Base-by-base conservation (phyloP, 2,329 filamentous ascomycete species). In the Periconia macrospinosa region DNA sequence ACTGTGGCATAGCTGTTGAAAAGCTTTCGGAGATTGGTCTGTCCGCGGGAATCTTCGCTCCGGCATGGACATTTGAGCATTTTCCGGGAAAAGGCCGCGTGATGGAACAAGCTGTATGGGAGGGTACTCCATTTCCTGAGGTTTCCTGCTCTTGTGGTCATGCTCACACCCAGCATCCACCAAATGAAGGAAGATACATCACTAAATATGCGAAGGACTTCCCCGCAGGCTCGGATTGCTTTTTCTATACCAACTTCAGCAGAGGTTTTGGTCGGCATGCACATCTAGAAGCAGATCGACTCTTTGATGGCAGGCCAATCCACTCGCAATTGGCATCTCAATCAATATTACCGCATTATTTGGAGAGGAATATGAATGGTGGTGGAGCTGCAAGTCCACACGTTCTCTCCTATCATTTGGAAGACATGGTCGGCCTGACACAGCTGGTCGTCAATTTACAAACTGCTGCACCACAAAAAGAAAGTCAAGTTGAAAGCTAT, bases 41-140 rank as follows among this genome's bases (percentile, higher is more conserved):
- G 7, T 70, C 72, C n/a, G 71, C 68, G 35, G 77, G 75, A 3
- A 59, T 79, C 1, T 80, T 79, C 57, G 78, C 73, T 8, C 77
- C 77, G 2, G 78, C 75, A 6, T 79, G 77, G 78, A 73, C 75
- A 6, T 78, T 74, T 54, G 77, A 80, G 55, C 75, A 79, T 50
- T 79, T 79, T 37, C 58, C 62, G 14, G 50, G 52, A 2, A 47
- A 67, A 30, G 65, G 61, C 15, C 58, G 56, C 18, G 55, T 43
- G 2, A 59, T 74, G 6, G 71, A 76, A 42, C 56, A 54, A 14
- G 58, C 65, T 8, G 62, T 76, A 47, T 78, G 75, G 76, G 60
- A 71, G 14, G 75, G 73, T 0, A 17, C 20, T 3, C 30, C 47
- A 14, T 55, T 76, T 9, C 62, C 70, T 1, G 52, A 61, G 14